Conservation (phyloP, 305 asterid genomes). For the Nicotiana rustica region DNA sequence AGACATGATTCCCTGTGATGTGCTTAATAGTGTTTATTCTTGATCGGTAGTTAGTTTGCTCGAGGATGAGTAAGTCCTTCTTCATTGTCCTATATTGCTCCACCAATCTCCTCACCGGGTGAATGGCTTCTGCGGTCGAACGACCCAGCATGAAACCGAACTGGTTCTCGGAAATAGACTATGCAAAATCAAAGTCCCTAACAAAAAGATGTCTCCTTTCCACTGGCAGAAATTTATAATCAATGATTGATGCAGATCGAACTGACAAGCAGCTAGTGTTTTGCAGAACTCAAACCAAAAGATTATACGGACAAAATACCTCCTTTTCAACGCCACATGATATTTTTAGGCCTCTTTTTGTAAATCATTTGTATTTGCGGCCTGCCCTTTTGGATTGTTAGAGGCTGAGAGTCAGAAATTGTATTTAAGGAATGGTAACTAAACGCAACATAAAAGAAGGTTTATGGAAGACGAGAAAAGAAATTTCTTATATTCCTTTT, state of each 20-base stretch:
- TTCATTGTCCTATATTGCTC: too few species aligned
- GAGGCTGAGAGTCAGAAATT: slow-evolving; percentile 25
- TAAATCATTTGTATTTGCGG: background rate
- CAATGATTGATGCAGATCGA: slow-evolving; percentile 8
- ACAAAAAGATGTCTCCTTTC: slow-evolving; percentile 13
- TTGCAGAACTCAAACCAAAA: slow-evolving; percentile 1
- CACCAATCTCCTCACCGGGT: too few species aligned
- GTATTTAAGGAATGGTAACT: slow-evolving; percentile 12
- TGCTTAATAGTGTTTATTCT: slow-evolving; percentile 12
- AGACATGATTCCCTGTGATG: slow-evolving; percentile 6
- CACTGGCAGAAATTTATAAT: slow-evolving; percentile 13
- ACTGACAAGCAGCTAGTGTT: slow-evolving; percentile 24
- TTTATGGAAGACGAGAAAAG: background rate
- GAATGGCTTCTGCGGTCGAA: too few species aligned
- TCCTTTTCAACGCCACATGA: background rate
- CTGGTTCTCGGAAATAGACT: too few species aligned
- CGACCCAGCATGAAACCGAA: too few species aligned
- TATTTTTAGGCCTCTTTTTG: slow-evolving; percentile 22
- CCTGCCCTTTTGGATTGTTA: background rate
- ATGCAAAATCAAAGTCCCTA: background rate
- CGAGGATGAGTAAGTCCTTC: background rate
- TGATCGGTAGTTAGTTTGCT: background rate
- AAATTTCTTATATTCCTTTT: slow-evolving; percentile 2
- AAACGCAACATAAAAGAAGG: slow-evolving; percentile 3
- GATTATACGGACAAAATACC: slow-evolving; percentile 15